Base-by-base conservation (phyloP, 306 rosid species). In the Prosopis cineraria region DNA sequence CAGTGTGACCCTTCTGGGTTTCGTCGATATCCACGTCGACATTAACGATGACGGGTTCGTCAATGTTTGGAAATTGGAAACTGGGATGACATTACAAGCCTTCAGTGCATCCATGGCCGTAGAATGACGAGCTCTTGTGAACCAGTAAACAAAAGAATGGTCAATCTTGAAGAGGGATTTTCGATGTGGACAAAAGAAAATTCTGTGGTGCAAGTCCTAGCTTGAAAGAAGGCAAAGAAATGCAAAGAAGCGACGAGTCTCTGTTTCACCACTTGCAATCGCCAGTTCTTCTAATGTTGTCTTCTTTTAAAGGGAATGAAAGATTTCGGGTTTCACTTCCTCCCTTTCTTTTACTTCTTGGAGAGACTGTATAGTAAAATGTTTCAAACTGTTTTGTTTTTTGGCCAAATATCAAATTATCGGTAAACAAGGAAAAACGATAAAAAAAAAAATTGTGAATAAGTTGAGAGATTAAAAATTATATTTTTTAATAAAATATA, bases 71-170 rank as follows among this genome's bases (percentile, higher is more conserved):
- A 82, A 75, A 50, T 82, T 75, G 25, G 85, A 68, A 77, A 79
- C 29, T 78, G 91, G 30, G 44, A 80, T 37, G 25, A 79, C 8
- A 68, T 68, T 80, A 22, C 24, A 27, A 40, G 85, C 67, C 75
- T 75, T 82, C 45, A 79, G 63, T 77, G 83, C 79, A 1, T 86
- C 92, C 93, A 89, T 87, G 89, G 82, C 55, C 36, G 76, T 22
- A 31, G 56, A 68, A 74, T 74, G 53, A 69, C 34, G 5, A 70
- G 70, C 33, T 19, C 24, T 19, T 7, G 3, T 48, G 56, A 48
- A 19, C 9, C 8, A 48, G 55, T 8, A 20, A 7, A 7, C 17
- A 20, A 7, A 7, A 37, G 48, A 25, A 22, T 25, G 70, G 58
- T 73, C 76, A 60, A 5, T 3, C 63, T 24, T 43, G 79, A 29